Conservation (phyloP, 768 basidiomycete genomes). For the Tylopilus sp. region DNA sequence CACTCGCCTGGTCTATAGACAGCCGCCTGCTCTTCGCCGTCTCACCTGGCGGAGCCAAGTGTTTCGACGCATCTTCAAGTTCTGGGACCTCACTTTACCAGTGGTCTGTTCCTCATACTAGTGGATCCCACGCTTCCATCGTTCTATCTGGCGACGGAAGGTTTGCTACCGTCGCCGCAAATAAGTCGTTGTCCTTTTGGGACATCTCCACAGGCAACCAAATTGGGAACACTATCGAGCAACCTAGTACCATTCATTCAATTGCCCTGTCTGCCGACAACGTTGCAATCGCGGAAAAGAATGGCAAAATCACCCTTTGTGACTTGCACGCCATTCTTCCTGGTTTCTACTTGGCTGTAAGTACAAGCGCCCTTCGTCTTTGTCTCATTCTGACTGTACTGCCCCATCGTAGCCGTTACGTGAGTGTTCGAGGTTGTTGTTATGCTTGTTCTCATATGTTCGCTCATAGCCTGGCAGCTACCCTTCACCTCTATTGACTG, state of each 20-base stretch:
- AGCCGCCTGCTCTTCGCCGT: background rate
- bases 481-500: background rate
- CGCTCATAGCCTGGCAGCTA: background rate
- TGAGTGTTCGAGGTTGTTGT: too few relatives aligned
- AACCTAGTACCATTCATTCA: background rate
- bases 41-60: background rate
- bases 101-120: conserved; percentile 1
- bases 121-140: background rate
- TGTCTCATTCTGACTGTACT: too few relatives aligned
- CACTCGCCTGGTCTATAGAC: background rate
- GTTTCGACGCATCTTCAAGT: background rate
- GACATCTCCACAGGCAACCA: background rate
- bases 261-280: background rate
- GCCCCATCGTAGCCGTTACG: too few relatives aligned
- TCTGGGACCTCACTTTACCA: background rate
- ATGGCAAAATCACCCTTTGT: background rate
- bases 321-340: background rate
- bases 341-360: background rate
- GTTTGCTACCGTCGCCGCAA: background rate
- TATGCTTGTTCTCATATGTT: too few relatives aligned
- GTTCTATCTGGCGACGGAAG: background rate
- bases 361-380: too few relatives aligned
- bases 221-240: background rate
- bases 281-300: background rate
- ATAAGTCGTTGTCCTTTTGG: conserved; percentile 1